Evolutionary conservation across 768 basidiomycete species (phyloP), one percentile per base, ranked within the genome.

Genomic region (Pleurotus djamor): DNA sequence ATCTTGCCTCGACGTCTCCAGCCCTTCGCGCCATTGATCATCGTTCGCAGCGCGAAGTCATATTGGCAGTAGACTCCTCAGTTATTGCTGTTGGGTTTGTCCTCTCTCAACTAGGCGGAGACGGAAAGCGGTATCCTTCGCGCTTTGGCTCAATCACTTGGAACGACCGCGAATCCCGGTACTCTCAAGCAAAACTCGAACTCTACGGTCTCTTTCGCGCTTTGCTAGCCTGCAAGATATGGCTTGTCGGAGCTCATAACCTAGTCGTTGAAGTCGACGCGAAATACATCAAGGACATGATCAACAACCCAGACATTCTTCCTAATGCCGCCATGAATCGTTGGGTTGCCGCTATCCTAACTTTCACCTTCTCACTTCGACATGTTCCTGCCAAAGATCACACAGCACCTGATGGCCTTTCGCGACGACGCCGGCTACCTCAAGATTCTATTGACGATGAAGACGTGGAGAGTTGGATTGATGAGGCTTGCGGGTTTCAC

Each of bases 271-370:
- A 55, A 56, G 55, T 57, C 55, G 52, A 55, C 16, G 59, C 43
- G 13, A 59, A 63, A 32, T 76, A 69, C 55, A 61, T 69, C 50
- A 62, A 63, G 38, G 66, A 63, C 0, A 69, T 69, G 68, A n/a
- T 65, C 48, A 65, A 64, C 17, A 60, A 66, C 12, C 69, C 64
- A 0, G 69, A 69, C 44, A 36, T 68, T 1, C 60, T 65, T 21
- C 67, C 66, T 0, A 71, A 66, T 35, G 56, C 52, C 12, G 16
- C 52, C n/a, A 58, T 58, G 6, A 80, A 80, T 48, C 52, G 73
- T 6, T 81, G 79, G 79, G 76, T 81, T 36, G 69, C 70, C 0
- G 70, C 62, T 0, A 78, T 81, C 12, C 64, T 73, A 0, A 55
- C 76, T 0, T 79, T 76, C 59, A 60, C 71, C 37, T 76, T 78